Evolutionary conservation across 192 early-diverging fungal genomes (phyloP).

Genomic region (Coemansia sp.): DNA sequence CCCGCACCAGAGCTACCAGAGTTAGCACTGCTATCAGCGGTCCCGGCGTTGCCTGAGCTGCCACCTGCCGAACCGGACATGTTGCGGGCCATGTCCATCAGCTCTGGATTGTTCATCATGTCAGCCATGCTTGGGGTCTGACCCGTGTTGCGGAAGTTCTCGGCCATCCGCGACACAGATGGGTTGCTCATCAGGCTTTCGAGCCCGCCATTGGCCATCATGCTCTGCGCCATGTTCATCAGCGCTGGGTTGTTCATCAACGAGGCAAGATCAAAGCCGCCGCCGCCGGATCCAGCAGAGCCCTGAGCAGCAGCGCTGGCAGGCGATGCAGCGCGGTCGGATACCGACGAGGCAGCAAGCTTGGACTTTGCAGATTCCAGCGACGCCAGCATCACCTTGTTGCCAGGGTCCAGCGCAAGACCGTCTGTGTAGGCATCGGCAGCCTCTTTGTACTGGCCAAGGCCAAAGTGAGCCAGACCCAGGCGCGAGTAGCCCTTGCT

Average conservation of each 20-base stretch:
- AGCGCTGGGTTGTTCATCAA: constrained; percentile 92
- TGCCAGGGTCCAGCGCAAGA: constrained; percentile 77
- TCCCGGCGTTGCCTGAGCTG: constrained; percentile 3
- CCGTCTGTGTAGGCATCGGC: constrained; percentile 89
- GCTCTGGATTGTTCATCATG: constrained; percentile 51
- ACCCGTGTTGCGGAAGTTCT: constrained; percentile 45
- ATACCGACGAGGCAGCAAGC: constrained; percentile 28
- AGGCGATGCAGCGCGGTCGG: constrained; percentile 11
- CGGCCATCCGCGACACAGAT: constrained; percentile 74
- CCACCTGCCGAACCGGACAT: constrained; percentile 17
- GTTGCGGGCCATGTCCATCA: constrained; percentile 46
- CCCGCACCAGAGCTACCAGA: constrained; percentile 58
- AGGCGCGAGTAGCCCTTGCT: constrained; percentile 92
- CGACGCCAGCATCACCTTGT: constrained; percentile 76
- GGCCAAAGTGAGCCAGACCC: constrained; percentile 91
- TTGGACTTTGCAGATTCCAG: constrained; percentile 69
- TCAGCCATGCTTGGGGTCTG: constrained; percentile 51
- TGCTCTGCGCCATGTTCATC: constrained; percentile 93
- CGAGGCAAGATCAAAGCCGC: constrained; percentile 75
- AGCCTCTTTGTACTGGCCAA: constrained; percentile 81
- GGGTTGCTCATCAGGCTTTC: constrained; percentile 90
- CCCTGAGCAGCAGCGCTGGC: constrained; percentile 68
- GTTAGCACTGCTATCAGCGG: neutral
- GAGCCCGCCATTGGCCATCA: constrained; percentile 84
- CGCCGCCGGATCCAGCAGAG: constrained; percentile 84